Conservation (phyloP, 1,284 basidiomycete genomes). For the Vanrija sp. region DNA sequence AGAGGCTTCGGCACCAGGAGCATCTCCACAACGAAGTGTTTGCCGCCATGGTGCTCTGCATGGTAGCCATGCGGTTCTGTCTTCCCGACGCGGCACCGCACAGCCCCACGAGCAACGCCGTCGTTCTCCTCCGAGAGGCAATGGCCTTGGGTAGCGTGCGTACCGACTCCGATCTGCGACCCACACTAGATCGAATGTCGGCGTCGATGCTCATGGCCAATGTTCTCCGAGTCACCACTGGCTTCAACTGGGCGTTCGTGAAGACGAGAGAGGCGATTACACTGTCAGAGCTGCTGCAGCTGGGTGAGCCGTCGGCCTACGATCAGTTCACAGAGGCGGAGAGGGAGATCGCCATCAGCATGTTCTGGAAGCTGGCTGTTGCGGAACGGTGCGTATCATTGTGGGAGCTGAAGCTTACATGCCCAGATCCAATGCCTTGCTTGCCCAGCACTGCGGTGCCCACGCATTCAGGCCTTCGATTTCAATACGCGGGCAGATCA, state of each 20-base stretch:
- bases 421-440: neutral
- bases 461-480: neutral
- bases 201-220: neutral
- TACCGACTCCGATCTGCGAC: neutral
- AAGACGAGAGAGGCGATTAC: neutral
- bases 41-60: neutral
- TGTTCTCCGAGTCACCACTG: neutral
- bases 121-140: neutral
- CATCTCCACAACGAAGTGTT: conserved; percentile 1
- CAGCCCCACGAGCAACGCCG: neutral
- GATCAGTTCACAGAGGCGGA: neutral
- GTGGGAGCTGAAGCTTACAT: neutral
- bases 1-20: neutral
- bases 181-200: neutral
- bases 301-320: neutral
- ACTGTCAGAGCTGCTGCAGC: neutral
- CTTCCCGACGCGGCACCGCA: neutral
- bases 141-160: neutral
- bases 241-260: neutral
- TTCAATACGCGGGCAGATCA: neutral
- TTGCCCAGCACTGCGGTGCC: neutral
- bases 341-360: neutral
- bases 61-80: neutral
- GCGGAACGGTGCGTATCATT: neutral
- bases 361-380: conserved; percentile 1